These are phyloP conservation scores for Gentiana dahurica DNA, from an alignment of 257 asterid species.

Conservation along the genomic window DNA sequence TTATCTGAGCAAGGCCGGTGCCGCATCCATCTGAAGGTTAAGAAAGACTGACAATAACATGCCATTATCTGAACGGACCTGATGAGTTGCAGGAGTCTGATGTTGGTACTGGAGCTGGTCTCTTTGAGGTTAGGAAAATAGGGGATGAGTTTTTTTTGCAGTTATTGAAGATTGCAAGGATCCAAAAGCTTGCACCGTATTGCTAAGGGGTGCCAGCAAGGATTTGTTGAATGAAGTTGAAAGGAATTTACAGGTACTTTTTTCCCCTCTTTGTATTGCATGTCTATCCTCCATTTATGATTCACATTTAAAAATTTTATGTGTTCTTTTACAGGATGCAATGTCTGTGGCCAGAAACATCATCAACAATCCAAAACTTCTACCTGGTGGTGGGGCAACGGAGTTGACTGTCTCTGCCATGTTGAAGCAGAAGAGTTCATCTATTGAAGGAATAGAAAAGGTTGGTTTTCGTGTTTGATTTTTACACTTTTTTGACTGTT, in stretches of 20 bases:
- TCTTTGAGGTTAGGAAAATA: slow-evolving; percentile 87
- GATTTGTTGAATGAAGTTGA: slow-evolving; percentile 97
- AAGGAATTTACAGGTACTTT: slow-evolving; percentile 80
- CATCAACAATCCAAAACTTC: no score
- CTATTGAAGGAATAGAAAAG: no score
- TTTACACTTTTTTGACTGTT: no score
- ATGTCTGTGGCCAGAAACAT: no score
- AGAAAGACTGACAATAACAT: slow-evolving; percentile 88
- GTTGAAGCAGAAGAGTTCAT: no score
- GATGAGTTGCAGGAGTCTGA: slow-evolving; percentile 98
- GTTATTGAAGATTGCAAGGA: slow-evolving; percentile 83
- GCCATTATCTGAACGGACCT: slow-evolving; percentile 87
- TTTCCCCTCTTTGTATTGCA: background rate
- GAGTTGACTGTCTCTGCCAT: no score
- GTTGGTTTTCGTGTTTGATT: no score
- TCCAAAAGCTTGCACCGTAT: slow-evolving; percentile 92
- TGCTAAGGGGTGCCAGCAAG: slow-evolving; percentile 95
- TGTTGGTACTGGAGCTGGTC: slow-evolving; percentile 91
- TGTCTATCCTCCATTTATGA: background rate
- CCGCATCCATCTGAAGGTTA: slow-evolving; percentile 87
- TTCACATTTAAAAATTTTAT: slow-evolving; percentile 8
- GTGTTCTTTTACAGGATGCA: slow-evolving; percentile 10
- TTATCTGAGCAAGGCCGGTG: slow-evolving; percentile 93
- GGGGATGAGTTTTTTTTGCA: slow-evolving; percentile 88
- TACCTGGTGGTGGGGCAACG: no score